Base-by-base conservation (phyloP, 768 basidiomycete species). In the Lactifluus pinguis region DNA sequence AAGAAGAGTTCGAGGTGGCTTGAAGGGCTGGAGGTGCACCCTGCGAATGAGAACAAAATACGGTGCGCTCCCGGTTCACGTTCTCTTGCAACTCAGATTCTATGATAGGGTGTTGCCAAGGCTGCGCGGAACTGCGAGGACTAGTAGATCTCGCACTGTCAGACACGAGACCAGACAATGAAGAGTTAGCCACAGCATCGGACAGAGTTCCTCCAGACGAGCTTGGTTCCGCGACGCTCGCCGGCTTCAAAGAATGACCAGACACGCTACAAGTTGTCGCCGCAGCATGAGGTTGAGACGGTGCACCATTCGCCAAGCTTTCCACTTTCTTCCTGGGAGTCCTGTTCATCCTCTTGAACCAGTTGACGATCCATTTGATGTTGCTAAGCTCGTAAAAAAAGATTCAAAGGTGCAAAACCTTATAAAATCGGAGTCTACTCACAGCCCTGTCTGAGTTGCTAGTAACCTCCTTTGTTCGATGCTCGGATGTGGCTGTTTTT, bases 361-460 rank as follows among this genome's bases (percentile, higher is more conserved):
- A 62, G 25, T 41, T 45, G 48, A 56, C n/a, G 42, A 64, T 62
- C 63, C 63, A 64, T 47, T 64, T 64, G 32, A 17, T n/a, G 9
- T 64, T 52, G 9, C 63, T 64, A 19, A 1, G 32, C 15, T 8
- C 30, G 38, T 61, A 25, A 55, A 30, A n/a, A 48, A 14, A 14
- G 25, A 25, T 25, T 8, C 25, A 11, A 30, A 32, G 17, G 21
- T 21, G 21, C n/a, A 10, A 7, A 48, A 25, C 8, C 17, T n/a
- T 32, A 38, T 4, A 13, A 53, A 42, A 56, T 13, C 15, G 2
- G 34, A 34, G 49, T 8, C 41, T 10, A 57, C 63, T 62, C 55
- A 64, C 63, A 64, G 60, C 4, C 63, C 63, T 13, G 63, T 64
- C 60, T 64, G 55, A 17, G 21, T 15, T 6, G 63, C 60, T 17